phyloP scores from a whole-genome alignment of 1,284 basidiomycete genomes.

The Heterobasidion parviporum region DNA sequence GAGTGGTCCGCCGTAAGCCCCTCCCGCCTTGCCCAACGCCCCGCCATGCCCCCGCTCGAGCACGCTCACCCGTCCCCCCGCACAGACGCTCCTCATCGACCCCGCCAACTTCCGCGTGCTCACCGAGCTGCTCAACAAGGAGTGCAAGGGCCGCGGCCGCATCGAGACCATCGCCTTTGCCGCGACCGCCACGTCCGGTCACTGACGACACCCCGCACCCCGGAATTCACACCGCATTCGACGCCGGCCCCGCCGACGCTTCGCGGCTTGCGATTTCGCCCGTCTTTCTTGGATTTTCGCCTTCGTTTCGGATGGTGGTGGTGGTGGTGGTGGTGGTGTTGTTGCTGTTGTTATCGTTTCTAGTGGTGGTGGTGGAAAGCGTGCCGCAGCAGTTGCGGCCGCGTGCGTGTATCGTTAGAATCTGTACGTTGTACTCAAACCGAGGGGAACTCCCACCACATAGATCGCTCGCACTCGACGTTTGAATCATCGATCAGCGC shows the following conservation, averaged over 20 bases:
- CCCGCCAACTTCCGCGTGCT: conserved; percentile 87
- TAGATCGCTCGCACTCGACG: too few species aligned
- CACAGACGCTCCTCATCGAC: conserved; percentile 83
- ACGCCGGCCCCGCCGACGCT: not conserved
- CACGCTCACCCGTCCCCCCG: not conserved
- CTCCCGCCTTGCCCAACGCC: not conserved
- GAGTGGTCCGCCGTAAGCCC: conserved; percentile 83
- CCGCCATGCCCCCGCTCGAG: not conserved
- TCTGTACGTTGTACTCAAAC: too few species aligned
- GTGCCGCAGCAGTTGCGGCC: too few species aligned
- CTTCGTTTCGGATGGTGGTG: too few species aligned
- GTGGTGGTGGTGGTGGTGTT: too few species aligned
- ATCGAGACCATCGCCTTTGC: conserved; percentile 78
- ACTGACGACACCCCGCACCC: not conserved
- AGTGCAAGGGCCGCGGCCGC: conserved; percentile 79
- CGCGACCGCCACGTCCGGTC: conserved; percentile 34
- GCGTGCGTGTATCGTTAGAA: too few species aligned
- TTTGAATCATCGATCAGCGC: too few species aligned
- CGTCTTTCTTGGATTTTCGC: too few species aligned
- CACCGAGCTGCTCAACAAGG: conserved; percentile 84
- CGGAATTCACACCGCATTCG: not conserved
- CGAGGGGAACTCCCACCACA: too few species aligned
- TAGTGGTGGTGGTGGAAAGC: too few species aligned
- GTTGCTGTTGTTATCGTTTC: too few species aligned
- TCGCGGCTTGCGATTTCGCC: not conserved